A percentile compares a stretch with the other conserved stretches of the same genome.
Evolutionary conservation across 1,139 yeast genomes (phyloP).

Genomic region (Yamadazyma atlantica): DNA sequence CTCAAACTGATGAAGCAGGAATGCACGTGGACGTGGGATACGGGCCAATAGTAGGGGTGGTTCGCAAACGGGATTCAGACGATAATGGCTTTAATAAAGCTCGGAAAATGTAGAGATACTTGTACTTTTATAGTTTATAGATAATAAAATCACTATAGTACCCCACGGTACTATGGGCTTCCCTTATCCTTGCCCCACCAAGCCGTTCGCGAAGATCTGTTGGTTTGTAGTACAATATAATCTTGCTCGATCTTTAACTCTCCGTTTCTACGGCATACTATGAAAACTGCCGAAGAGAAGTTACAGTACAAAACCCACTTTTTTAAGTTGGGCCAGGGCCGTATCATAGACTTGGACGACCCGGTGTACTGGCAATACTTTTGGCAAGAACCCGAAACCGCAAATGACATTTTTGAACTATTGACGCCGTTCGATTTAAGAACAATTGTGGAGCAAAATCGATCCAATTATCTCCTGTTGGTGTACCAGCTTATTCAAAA

Average conservation of each 20-base stretch:
- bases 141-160: too few species aligned
- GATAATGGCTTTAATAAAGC: slow-evolving; percentile 11
- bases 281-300: slow-evolving; percentile 76
- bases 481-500: slow-evolving; percentile 39
- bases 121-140: not conserved
- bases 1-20: slow-evolving; percentile 28
- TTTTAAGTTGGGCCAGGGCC: slow-evolving; percentile 59
- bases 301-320: slow-evolving; percentile 61
- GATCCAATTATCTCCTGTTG: slow-evolving; percentile 54
- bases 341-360: slow-evolving; percentile 45
- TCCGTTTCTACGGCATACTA: slow-evolving; percentile 21
- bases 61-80: slow-evolving; percentile 27
- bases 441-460: slow-evolving; percentile 57
- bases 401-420: slow-evolving; percentile 55
- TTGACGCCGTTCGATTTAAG: slow-evolving; percentile 60
- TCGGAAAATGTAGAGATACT: slow-evolving; percentile 4
- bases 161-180: too few species aligned
- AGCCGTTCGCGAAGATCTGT: too few species aligned
- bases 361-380: slow-evolving; percentile 51
- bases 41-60: slow-evolving; percentile 36
- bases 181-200: too few species aligned
- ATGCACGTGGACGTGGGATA: slow-evolving; percentile 47
- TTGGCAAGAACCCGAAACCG: slow-evolving; percentile 28
- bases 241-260: too few species aligned
- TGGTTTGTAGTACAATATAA: too few species aligned